These are phyloP conservation scores for Knoxdaviesia capensis DNA, from an alignment of 2,329 filamentous ascomycete genomes.

Conservation along the genomic window DNA sequence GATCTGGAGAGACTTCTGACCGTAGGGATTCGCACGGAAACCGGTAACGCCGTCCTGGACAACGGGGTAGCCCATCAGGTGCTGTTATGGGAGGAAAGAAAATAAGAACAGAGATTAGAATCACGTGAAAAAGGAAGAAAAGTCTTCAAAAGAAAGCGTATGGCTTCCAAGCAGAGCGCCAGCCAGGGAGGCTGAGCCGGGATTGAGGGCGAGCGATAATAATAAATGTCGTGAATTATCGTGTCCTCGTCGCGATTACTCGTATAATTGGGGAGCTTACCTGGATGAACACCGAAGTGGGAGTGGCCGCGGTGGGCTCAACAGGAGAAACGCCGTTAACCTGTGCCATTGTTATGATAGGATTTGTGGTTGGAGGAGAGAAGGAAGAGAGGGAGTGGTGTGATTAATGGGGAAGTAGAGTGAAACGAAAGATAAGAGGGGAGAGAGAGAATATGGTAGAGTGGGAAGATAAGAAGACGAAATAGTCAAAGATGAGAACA, in stretches of 20 bases:
- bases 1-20: conserved; percentile 62
- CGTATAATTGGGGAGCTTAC: conserved; percentile 14
- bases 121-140: no score
- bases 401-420: no score
- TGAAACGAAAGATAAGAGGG: no score
- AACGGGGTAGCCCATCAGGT: conserved; percentile 68
- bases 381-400: background rate
- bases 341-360: conserved; percentile 17
- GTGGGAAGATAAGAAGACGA: background rate
- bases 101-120: no score
- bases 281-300: conserved; percentile 2
- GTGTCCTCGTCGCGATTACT: background rate
- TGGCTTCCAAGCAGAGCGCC: no score
- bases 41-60: conserved; percentile 59
- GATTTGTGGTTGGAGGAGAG: background rate
- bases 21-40: conserved; percentile 66
- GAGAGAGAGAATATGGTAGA: no score
- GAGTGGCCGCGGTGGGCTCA: conserved; percentile 12
- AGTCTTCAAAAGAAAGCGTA: no score
- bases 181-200: no score
- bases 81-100: conserved; percentile 25
- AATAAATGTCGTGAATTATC: no score
- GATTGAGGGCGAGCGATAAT: no score
- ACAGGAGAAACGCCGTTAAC: conserved; percentile 28
- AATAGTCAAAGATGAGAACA: background rate